Evolutionary conservation across 257 asterid species (phyloP).

Genomic region (Solanum pinnatisectum): DNA sequence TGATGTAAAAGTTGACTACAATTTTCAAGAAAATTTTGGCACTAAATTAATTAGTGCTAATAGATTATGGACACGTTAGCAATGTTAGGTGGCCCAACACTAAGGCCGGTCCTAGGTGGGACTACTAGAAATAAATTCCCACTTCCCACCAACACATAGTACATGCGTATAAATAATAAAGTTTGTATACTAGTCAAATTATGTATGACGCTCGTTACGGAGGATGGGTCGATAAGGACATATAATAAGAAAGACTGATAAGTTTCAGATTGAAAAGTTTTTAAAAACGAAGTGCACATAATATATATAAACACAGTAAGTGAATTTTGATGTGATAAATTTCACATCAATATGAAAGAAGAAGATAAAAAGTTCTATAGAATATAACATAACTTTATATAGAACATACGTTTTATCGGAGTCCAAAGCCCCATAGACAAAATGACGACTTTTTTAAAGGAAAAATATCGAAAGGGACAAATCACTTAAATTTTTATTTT

Average conservation of each 20-base stretch:
- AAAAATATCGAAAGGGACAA: too few species aligned
- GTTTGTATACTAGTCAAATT: neutral
- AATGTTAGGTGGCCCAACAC: neutral
- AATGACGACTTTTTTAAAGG: too few species aligned
- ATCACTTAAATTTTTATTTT: neutral
- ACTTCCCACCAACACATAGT: neutral
- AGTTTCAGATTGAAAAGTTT: rapidly evolving
- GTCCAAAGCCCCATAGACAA: rapidly evolving
- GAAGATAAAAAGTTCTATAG: neutral
- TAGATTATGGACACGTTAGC: neutral
- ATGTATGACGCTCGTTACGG: neutral
- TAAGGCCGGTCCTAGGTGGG: neutral
- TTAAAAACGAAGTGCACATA: neutral
- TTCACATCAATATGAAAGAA: too few species aligned
- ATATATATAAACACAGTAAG: neutral
- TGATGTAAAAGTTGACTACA: neutral
- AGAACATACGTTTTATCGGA: neutral
- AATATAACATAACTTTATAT: neutral
- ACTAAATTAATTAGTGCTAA: neutral
- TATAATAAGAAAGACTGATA: neutral
- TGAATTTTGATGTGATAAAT: neutral
- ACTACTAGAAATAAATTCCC: neutral
- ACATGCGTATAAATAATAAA: neutral
- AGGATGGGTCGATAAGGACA: neutral
- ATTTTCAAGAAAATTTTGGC: neutral